Conservation (phyloP, 768 basidiomycete species). For the Lentinula raphanica region DNA sequence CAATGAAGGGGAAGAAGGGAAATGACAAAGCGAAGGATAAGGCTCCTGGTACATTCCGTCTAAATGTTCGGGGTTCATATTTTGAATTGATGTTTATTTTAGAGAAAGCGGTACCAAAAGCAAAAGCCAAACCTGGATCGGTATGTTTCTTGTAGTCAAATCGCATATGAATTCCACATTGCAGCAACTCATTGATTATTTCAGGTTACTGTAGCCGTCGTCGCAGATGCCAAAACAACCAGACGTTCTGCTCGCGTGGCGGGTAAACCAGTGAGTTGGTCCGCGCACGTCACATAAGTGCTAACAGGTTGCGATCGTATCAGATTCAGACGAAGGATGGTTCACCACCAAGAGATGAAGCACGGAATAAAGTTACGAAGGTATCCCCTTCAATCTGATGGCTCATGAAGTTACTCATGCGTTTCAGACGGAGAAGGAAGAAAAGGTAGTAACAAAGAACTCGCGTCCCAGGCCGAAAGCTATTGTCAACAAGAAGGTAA, state of each 20-base stretch:
- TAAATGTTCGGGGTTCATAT: too few relatives aligned
- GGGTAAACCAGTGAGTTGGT: not conserved
- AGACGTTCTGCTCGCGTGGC: slow-evolving; percentile 7
- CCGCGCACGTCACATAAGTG: not conserved
- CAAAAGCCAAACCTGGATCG: not conserved
- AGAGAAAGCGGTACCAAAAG: not conserved
- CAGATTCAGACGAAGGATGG: not conserved
- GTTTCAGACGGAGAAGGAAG: too few relatives aligned
- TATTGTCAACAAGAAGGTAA: not conserved
- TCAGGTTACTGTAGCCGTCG: slow-evolving; percentile 5
- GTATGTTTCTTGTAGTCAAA: not conserved
- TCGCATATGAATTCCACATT: not conserved
- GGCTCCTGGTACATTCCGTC: not conserved
- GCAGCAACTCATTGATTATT: not conserved
- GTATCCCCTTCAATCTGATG: not conserved
- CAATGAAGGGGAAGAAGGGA: slow-evolving; percentile 26
- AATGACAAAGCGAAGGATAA: slow-evolving; percentile 16
- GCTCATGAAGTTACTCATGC: too few relatives aligned
- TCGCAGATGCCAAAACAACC: slow-evolving; percentile 9
- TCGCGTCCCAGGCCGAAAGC: not conserved
- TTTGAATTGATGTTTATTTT: not conserved
- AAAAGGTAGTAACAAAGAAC: not conserved
- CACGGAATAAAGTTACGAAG: not conserved
- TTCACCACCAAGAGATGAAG: not conserved
- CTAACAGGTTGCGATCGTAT: not conserved